phyloP scores from a whole-genome alignment of 2,329 filamentous ascomycete species.

The Phialemoniopsis sp. region DNA sequence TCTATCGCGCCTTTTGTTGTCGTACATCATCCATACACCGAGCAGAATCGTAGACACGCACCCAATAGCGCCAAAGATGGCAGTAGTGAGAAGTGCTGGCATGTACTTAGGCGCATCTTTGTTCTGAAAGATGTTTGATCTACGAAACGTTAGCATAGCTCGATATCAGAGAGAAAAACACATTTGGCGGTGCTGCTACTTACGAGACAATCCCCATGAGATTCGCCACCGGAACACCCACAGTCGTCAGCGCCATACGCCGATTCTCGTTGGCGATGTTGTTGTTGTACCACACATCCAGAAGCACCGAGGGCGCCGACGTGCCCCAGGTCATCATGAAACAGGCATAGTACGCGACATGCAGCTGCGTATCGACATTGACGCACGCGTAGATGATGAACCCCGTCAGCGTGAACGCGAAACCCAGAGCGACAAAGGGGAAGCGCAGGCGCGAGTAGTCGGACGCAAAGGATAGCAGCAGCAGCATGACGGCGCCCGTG shows the following conservation, averaged over 20 bases:
- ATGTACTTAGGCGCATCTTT: constrained; percentile 63
- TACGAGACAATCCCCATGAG: too few species aligned
- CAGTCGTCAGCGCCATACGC: constrained; percentile 62
- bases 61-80: constrained; percentile 58
- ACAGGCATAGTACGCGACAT: constrained; percentile 68
- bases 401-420: constrained; percentile 69
- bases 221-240: constrained; percentile 20
- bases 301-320: constrained; percentile 65
- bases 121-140: constrained; percentile 63
- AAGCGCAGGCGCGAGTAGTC: constrained; percentile 63
- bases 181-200: too few species aligned
- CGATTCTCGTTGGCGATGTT: constrained; percentile 72
- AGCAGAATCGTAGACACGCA: constrained; percentile 49
- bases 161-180: too few species aligned
- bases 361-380: constrained; percentile 7
- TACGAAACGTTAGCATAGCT: constrained; percentile 10
- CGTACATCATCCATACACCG: constrained; percentile 59
- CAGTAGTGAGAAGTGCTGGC: constrained; percentile 61
- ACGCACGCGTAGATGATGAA: constrained; percentile 68
- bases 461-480: constrained; percentile 68
- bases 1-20: constrained; percentile 58
- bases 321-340: constrained; percentile 86
- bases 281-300: constrained; percentile 68
- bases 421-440: constrained; percentile 71
- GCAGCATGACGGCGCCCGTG: constrained; percentile 66